Conservation (phyloP, 352 stramenopile genomes). For the Phytophthora cactorum region DNA sequence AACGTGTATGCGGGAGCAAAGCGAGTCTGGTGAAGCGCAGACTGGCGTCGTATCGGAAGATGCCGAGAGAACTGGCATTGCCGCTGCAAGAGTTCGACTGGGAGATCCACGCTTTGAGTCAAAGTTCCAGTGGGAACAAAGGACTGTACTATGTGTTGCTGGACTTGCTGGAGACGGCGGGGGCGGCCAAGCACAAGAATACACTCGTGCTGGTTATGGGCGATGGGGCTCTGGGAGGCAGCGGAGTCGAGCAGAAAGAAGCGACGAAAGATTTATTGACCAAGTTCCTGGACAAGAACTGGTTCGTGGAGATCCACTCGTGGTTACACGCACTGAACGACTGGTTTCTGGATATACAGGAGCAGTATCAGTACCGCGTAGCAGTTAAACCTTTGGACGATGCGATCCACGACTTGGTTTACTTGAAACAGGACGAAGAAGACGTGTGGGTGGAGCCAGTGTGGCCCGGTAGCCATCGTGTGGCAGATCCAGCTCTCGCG, state of each 20-base stretch:
- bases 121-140: conserved; percentile 39
- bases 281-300: conserved; percentile 42
- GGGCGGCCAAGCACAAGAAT: conserved; percentile 32
- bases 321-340: conserved; percentile 43
- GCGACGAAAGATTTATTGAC: conserved; percentile 39
- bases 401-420: conserved; percentile 30
- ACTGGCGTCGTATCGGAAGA: conserved; percentile 43
- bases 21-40: conserved; percentile 14
- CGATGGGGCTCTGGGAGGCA: conserved; percentile 39
- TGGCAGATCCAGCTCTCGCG: conserved; percentile 3
- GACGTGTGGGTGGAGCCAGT: conserved; percentile 27
- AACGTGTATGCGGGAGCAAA: conserved; percentile 27
- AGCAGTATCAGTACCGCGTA: conserved; percentile 28
- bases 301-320: conserved; percentile 48
- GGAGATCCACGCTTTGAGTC: conserved; percentile 34
- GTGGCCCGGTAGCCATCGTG: conserved; percentile 19
- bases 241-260: conserved; percentile 34
- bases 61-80: conserved; percentile 28
- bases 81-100: conserved; percentile 30
- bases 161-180: conserved; percentile 26
- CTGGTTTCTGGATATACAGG: conserved; percentile 42
- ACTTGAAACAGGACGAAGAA: conserved; percentile 33
- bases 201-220: conserved; percentile 51
- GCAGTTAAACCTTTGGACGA: conserved; percentile 42
- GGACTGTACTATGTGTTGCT: conserved; percentile 44